These are phyloP conservation scores for Ceratobasidium sp. DNA, from an alignment of 1,284 basidiomycete species.

Conservation along the genomic window DNA sequence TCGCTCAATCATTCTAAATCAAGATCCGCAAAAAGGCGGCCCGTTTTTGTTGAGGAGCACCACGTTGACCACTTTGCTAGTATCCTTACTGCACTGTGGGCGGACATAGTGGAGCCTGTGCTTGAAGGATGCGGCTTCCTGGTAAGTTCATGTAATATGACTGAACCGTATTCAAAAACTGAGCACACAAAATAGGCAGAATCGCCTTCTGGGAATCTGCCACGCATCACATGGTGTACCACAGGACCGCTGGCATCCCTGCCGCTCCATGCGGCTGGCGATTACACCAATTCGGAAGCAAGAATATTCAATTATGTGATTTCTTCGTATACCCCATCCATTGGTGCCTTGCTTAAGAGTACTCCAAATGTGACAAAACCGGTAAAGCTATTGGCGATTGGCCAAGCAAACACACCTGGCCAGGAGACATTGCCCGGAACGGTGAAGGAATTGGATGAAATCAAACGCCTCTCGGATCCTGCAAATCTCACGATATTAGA, in stretches of 20 bases:
- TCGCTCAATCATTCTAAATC: background rate
- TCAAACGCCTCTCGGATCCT: background rate
- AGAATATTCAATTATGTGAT: background rate
- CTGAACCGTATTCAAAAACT: background rate
- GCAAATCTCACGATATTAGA: background rate
- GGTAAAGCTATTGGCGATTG: background rate
- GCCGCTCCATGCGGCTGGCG: background rate
- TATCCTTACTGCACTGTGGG: slow-evolving; percentile 3
- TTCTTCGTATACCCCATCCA: background rate
- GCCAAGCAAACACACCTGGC: background rate
- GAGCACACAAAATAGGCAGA: background rate
- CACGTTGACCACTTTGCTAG: background rate
- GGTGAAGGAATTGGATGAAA: background rate
- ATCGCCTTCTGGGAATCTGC: background rate
- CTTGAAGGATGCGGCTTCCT: background rate
- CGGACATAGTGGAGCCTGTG: slow-evolving; percentile 8
- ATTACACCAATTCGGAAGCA: background rate
- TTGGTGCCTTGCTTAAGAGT: background rate
- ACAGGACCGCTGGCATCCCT: background rate
- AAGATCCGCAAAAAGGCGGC: background rate
- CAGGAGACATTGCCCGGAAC: background rate
- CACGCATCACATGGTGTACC: background rate
- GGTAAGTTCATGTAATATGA: background rate
- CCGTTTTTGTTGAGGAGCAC: background rate
- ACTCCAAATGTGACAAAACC: background rate